phyloP scores from a whole-genome alignment of 345 rosid genomes.

The Rhodomyrtus tomentosa region DNA sequence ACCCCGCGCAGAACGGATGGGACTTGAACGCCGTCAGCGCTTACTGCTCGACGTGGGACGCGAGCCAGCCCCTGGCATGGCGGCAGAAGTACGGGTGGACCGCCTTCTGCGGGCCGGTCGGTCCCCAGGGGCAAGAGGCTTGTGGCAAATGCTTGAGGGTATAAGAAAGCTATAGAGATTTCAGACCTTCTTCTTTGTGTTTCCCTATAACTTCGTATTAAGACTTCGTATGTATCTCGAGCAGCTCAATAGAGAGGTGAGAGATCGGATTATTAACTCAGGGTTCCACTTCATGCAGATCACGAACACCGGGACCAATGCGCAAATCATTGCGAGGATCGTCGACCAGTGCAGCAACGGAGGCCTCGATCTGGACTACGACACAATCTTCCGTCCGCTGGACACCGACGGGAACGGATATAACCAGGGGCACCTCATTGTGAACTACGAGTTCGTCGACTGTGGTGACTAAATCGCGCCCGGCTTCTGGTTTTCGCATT shows the following conservation, averaged over 20 bases:
- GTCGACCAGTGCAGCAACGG: slow-evolving; percentile 63
- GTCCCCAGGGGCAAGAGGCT: slow-evolving; percentile 45
- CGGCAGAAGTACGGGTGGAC: slow-evolving; percentile 59
- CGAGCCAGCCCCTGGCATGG: slow-evolving; percentile 43
- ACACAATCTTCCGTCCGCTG: slow-evolving; percentile 17
- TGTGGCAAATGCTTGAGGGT: slow-evolving; percentile 53
- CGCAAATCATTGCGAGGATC: slow-evolving; percentile 38
- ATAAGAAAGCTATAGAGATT: not conserved
- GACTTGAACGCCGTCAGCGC: slow-evolving; percentile 35
- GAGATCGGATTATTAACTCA: not conserved
- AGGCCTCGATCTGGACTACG: slow-evolving; percentile 45
- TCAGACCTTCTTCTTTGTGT: not conserved
- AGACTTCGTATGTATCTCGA: not conserved
- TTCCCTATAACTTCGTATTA: not conserved
- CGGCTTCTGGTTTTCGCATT: too few relatives aligned
- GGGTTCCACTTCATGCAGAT: slow-evolving; percentile 14
- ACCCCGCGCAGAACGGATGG: slow-evolving; percentile 37
- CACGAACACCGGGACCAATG: slow-evolving; percentile 36
- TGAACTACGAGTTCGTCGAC: slow-evolving; percentile 25
- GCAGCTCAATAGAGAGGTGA: not conserved
- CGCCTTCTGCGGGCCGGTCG: slow-evolving; percentile 52
- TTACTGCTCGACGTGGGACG: slow-evolving; percentile 62
- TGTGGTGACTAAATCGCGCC: slow-evolving; percentile 7
- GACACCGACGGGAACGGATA: slow-evolving; percentile 41
- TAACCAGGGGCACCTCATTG: slow-evolving; percentile 20